These are phyloP conservation scores for Phytopythium aichiense DNA, from an alignment of 352 stramenopile genomes.

Conservation along the genomic window DNA sequence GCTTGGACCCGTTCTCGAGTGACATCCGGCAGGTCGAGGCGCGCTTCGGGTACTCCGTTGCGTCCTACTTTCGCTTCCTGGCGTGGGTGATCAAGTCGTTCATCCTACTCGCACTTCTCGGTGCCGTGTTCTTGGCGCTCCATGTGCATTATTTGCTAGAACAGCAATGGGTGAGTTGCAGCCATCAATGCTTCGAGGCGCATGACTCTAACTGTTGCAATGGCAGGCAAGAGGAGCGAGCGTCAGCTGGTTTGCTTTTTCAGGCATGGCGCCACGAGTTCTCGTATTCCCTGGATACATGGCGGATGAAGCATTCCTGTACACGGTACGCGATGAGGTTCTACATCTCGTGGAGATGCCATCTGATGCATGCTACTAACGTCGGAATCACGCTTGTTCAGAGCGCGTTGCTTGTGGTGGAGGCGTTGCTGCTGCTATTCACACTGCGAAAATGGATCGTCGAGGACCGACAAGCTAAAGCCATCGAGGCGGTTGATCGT, in stretches of 20 bases:
- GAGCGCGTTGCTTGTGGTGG: slow-evolving; percentile 41
- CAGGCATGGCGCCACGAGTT: slow-evolving; percentile 44
- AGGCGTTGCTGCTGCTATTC: slow-evolving; percentile 47
- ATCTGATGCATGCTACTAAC: background rate
- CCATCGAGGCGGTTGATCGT: slow-evolving; percentile 45
- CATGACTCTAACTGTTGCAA: background rate
- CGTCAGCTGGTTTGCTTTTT: slow-evolving; percentile 35
- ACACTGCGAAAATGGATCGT: slow-evolving; percentile 67
- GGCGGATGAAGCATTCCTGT: slow-evolving; percentile 43
- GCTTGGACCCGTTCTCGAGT: slow-evolving; percentile 46
- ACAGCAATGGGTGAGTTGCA: slow-evolving; percentile 13
- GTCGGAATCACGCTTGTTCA: slow-evolving; percentile 9
- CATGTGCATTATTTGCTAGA: slow-evolving; percentile 36
- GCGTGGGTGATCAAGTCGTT: slow-evolving; percentile 78
- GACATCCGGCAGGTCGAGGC: slow-evolving; percentile 76
- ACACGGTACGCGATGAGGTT: slow-evolving; percentile 28
- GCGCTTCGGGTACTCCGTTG: slow-evolving; percentile 75
- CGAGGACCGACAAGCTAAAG: slow-evolving; percentile 64
- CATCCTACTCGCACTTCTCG: slow-evolving; percentile 44
- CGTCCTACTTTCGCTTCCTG: slow-evolving; percentile 79
- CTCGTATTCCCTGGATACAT: slow-evolving; percentile 59
- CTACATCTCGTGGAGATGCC: background rate
- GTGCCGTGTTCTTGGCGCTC: slow-evolving; percentile 43
- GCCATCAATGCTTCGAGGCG: no score
- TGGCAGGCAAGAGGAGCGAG: slow-evolving; percentile 3